A percentile compares a stretch with the other conserved stretches of the same genome.
Evolutionary conservation across 768 basidiomycete genomes (phyloP).

Genomic region (Phylloporus rhodoxanthus): DNA sequence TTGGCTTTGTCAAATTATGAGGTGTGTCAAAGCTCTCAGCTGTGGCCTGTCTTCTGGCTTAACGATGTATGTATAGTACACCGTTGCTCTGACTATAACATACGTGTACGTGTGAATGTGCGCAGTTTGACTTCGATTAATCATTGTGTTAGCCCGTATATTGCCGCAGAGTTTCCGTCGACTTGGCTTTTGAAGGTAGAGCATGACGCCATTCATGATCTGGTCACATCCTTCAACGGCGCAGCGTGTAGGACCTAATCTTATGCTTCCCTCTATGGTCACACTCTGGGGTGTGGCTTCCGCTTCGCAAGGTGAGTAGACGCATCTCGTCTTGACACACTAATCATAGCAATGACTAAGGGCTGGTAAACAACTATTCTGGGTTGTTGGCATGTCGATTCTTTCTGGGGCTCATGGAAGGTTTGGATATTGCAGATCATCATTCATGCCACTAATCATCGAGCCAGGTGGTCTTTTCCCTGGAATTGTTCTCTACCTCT

Average conservation of each 20-base stretch:
- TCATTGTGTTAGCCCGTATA: constrained; percentile 36
- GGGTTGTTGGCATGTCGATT: constrained; percentile 49
- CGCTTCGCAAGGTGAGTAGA: constrained; percentile 46
- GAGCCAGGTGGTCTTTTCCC: constrained; percentile 51
- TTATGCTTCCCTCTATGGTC: constrained; percentile 56
- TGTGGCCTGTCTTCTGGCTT: not conserved
- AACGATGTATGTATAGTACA: constrained; percentile 25
- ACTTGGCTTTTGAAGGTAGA: constrained; percentile 50
- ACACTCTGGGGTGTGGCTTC: constrained; percentile 60
- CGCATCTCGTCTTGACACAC: not conserved
- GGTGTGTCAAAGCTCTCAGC: constrained; percentile 7
- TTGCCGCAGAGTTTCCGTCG: constrained; percentile 53
- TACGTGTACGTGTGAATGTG: constrained; percentile 16
- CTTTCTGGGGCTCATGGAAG: constrained; percentile 54
- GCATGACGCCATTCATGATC: not conserved
- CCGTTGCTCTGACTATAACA: constrained; percentile 29
- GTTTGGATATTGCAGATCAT: constrained; percentile 24
- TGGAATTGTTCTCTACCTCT: constrained; percentile 52
- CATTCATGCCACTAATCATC: constrained; percentile 1
- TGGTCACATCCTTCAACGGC: not conserved
- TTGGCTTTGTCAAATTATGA: constrained; percentile 32
- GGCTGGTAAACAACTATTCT: constrained; percentile 42
- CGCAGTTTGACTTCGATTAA: not conserved
- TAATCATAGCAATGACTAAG: constrained; percentile 18
- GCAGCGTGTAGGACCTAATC: constrained; percentile 44